Conservation (phyloP, 2,329 filamentous ascomycete species). For the Cryoendolithus antarcticus region DNA sequence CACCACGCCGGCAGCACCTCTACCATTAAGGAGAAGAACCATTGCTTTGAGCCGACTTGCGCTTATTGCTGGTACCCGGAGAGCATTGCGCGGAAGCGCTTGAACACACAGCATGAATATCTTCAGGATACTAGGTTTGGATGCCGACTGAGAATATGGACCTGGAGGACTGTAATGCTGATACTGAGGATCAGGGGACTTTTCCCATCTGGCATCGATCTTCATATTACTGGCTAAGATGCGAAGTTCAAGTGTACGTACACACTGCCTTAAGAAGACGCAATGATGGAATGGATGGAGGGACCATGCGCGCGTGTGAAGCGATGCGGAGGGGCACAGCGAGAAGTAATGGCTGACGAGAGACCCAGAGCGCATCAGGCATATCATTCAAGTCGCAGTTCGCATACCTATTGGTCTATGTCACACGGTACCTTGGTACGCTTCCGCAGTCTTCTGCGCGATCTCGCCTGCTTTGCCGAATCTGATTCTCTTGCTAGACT, state of each 20-base stretch:
- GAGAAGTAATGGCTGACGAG: background rate
- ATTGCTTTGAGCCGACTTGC: too few species aligned
- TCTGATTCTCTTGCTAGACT: constrained; percentile 41
- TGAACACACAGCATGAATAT: constrained; percentile 45
- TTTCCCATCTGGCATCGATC: constrained; percentile 90
- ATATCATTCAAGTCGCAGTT: constrained; percentile 99
- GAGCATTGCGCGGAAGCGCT: background rate
- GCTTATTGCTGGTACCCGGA: too few species aligned
- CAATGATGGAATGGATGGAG: constrained; percentile 1
- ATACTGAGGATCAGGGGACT: constrained; percentile 52
- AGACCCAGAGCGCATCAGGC: constrained; percentile 72
- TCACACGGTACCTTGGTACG: constrained; percentile 67
- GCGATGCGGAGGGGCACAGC: background rate
- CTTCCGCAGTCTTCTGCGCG: background rate
- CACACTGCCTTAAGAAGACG: background rate
- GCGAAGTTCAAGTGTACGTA: constrained; percentile 66
- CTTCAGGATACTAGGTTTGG: constrained; percentile 54
- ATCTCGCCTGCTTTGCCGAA: too few species aligned
- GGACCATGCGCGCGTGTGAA: background rate
- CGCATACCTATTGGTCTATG: constrained; percentile 85
- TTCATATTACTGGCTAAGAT: constrained; percentile 95
- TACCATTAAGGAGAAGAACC: too few species aligned
- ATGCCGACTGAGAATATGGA: constrained; percentile 2
- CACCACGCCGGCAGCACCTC: too few species aligned
- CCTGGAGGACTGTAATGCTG: constrained; percentile 8